Evolutionary conservation across 2,329 filamentous ascomycete genomes (phyloP).

Genomic region (Diaporthe eres): DNA sequence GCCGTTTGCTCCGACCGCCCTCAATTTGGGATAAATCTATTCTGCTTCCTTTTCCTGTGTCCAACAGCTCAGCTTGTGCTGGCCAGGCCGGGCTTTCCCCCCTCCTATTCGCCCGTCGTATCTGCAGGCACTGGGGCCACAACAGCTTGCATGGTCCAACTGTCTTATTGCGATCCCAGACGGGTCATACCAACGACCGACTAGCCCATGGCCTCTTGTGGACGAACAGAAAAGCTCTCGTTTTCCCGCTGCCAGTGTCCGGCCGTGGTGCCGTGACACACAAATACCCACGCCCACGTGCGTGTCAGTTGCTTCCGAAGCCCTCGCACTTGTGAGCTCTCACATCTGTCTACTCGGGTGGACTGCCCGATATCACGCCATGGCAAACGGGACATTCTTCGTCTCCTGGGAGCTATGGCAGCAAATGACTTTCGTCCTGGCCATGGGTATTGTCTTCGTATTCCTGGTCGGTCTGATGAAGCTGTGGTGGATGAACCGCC

Average conservation of each 20-base stretch:
- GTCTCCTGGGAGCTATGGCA: slow-evolving; percentile 85
- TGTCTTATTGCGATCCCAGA: background rate
- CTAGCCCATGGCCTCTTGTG: background rate
- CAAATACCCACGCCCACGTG: slow-evolving; percentile 17
- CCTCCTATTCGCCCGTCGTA: slow-evolving; percentile 37
- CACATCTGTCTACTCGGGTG: background rate
- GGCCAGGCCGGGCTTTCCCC: background rate
- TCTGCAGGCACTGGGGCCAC: slow-evolving; percentile 37
- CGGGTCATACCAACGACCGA: background rate
- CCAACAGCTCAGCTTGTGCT: slow-evolving; percentile 1
- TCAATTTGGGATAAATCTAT: slow-evolving; percentile 1
- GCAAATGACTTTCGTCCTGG: slow-evolving; percentile 89
- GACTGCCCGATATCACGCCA: slow-evolving; percentile 40
- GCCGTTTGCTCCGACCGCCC: background rate
- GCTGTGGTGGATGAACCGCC: slow-evolving; percentile 72
- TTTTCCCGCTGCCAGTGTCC: background rate
- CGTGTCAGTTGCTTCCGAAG: background rate
- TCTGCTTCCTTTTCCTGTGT: slow-evolving; percentile 11
- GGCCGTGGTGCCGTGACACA: slow-evolving; percentile 4
- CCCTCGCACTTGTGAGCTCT: background rate
- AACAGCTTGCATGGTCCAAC: slow-evolving; percentile 20
- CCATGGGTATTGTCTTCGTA: slow-evolving; percentile 77
- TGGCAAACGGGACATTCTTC: slow-evolving; percentile 70
- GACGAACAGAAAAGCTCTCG: background rate
- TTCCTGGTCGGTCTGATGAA: slow-evolving; percentile 78